Conservation (phyloP, 306 rosid genomes). For the Cucurbita maxima region DNA sequence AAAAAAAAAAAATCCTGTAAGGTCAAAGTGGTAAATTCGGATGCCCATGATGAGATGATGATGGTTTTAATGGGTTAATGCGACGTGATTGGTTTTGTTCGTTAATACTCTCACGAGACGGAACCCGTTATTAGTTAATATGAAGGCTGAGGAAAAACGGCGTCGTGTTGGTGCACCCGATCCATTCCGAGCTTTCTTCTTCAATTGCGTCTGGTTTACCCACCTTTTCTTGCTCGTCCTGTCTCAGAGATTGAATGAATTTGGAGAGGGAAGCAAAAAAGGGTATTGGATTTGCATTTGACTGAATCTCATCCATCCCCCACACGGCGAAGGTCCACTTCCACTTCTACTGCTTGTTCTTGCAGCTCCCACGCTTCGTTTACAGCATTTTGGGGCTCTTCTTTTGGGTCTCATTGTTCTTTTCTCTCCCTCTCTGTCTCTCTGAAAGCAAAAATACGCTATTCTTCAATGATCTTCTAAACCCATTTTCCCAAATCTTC, state of each 20-base stretch:
- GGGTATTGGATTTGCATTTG: constrained; percentile 13
- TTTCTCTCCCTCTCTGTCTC: neutral
- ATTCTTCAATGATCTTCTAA: constrained; percentile 15
- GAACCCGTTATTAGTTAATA: neutral
- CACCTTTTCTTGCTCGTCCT: neutral
- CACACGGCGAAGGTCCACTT: constrained; percentile 26
- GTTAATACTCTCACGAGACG: constrained; percentile 9
- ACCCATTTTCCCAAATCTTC: neutral
- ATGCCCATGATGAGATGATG: neutral
- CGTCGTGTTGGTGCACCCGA: neutral
- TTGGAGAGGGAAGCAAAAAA: neutral
- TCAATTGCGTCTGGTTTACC: too few species aligned
- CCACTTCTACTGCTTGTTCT: constrained; percentile 3
- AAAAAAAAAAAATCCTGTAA: too few species aligned
- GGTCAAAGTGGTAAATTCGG: neutral
- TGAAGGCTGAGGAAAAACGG: neutral
- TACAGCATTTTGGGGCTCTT: constrained; percentile 3
- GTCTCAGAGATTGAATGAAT: neutral
- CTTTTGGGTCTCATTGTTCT: constrained; percentile 2
- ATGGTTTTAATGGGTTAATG: neutral
- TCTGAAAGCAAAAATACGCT: neutral
- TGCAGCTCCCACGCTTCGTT: constrained; percentile 10
- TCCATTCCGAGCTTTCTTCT: neutral
- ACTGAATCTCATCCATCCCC: constrained; percentile 38
- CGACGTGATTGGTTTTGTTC: constrained; percentile 5